phyloP scores from a whole-genome alignment of 805 yeast genomes.

The Myxozyma vanderwaltii region DNA sequence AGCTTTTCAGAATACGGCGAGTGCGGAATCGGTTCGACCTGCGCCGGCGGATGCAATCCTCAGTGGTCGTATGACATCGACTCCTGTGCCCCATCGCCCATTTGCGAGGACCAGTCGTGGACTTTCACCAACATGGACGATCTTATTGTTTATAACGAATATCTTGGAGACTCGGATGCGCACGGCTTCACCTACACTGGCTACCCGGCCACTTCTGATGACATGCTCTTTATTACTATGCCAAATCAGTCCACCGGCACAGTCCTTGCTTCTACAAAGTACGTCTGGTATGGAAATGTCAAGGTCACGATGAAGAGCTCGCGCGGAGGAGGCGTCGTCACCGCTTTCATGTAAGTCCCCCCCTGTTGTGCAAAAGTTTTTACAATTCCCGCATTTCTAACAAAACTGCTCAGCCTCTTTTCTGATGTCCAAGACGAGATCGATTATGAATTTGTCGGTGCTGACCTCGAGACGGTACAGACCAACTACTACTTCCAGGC shows the following conservation, averaged over 20 bases:
- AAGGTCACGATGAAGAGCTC: slow-evolving; percentile 71
- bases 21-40: slow-evolving; percentile 75
- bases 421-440: slow-evolving; percentile 89
- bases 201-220: slow-evolving; percentile 52
- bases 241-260: slow-evolving; percentile 75
- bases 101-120: slow-evolving; percentile 52
- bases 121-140: slow-evolving; percentile 42
- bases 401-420: slow-evolving; percentile 46
- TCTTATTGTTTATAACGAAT: slow-evolving; percentile 46
- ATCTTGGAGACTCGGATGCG: slow-evolving; percentile 70
- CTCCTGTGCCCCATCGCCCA: slow-evolving; percentile 86
- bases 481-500: slow-evolving; percentile 83
- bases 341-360: slow-evolving; percentile 60
- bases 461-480: slow-evolving; percentile 65
- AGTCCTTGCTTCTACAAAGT: slow-evolving; percentile 74
- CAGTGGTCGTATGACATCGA: slow-evolving; percentile 61
- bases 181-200: slow-evolving; percentile 71
- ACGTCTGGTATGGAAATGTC: slow-evolving; percentile 86
- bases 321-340: slow-evolving; percentile 74
- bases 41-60: slow-evolving; percentile 89
- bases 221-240: slow-evolving; percentile 70
- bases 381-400: not conserved
- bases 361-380: not conserved
- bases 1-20: slow-evolving; percentile 54
- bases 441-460: slow-evolving; percentile 85